Conservation (phyloP, 2,329 filamentous ascomycete genomes). For the Boeremia lycopersici region DNA sequence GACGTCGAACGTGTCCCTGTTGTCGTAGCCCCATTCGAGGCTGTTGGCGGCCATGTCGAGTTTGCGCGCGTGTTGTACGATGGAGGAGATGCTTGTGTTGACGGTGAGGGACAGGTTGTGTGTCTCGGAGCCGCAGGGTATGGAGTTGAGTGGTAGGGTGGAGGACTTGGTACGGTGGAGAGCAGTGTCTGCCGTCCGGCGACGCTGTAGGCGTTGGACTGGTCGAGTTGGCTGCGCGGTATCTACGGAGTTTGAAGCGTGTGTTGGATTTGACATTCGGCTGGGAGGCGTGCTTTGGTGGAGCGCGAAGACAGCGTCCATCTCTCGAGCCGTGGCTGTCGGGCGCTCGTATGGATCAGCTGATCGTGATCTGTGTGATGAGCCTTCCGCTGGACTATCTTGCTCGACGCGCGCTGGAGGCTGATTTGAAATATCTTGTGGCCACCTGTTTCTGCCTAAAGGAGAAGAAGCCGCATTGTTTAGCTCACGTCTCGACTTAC, state of each 20-base stretch:
- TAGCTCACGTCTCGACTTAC: not conserved
- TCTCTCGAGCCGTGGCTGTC: not conserved
- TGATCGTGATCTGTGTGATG: not conserved
- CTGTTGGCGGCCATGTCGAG: constrained; percentile 30
- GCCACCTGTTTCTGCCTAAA: too few species aligned
- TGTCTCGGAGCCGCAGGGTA: constrained; percentile 34
- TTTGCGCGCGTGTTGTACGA: constrained; percentile 18
- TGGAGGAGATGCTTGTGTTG: not conserved
- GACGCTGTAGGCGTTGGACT: not conserved
- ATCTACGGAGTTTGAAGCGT: not conserved
- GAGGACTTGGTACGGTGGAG: constrained; percentile 43
- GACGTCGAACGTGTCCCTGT: constrained; percentile 13
- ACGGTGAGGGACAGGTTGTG: constrained; percentile 29
- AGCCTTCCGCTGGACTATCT: not conserved
- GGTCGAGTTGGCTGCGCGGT: not conserved
- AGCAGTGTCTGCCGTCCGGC: constrained; percentile 14
- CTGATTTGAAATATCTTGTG: constrained; percentile 4
- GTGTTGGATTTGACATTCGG: constrained; percentile 1
- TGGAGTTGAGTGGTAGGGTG: constrained; percentile 48
- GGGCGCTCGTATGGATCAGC: not conserved
- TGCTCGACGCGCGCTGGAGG: constrained; percentile 15
- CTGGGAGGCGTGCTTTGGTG: not conserved
- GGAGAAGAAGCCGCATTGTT: not conserved
- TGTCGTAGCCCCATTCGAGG: constrained; percentile 26
- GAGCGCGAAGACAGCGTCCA: constrained; percentile 2